These are phyloP conservation scores for Cladosporium cucumerinum DNA, from an alignment of 2,329 filamentous ascomycete genomes.

Conservation along the genomic window DNA sequence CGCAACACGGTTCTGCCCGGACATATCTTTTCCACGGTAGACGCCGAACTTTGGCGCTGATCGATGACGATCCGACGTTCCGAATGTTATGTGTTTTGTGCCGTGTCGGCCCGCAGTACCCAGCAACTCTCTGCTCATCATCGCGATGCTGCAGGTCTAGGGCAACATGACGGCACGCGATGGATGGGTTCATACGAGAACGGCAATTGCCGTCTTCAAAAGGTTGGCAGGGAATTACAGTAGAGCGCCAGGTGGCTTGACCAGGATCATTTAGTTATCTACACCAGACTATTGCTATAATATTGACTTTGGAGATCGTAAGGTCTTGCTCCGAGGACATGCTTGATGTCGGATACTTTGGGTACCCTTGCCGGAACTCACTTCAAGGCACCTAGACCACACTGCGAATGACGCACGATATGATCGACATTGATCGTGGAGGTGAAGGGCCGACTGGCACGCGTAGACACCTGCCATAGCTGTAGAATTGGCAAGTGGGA, in stretches of 20 bases:
- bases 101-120: conserved; percentile 13
- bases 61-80: conserved; percentile 4
- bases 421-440: not conserved
- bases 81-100: not conserved
- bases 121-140: not conserved
- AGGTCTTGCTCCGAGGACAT: not conserved
- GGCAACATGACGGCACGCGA: conserved; percentile 3
- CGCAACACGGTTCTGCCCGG: conserved; percentile 11
- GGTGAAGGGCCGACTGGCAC: conserved; percentile 4
- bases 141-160: not conserved
- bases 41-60: conserved; percentile 1
- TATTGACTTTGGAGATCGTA: not conserved
- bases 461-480: not conserved
- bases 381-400: not conserved
- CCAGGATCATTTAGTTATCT: not conserved
- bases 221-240: not conserved
- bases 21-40: conserved; percentile 6
- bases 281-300: not conserved
- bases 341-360: not conserved
- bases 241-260: not conserved
- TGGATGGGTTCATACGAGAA: not conserved
- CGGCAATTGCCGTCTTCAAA: conserved; percentile 7
- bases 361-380: not conserved
- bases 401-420: not conserved
- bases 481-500: not conserved